Evolutionary conservation across 257 asterid genomes (phyloP).

Genomic region (Salvia rosmarinus): DNA sequence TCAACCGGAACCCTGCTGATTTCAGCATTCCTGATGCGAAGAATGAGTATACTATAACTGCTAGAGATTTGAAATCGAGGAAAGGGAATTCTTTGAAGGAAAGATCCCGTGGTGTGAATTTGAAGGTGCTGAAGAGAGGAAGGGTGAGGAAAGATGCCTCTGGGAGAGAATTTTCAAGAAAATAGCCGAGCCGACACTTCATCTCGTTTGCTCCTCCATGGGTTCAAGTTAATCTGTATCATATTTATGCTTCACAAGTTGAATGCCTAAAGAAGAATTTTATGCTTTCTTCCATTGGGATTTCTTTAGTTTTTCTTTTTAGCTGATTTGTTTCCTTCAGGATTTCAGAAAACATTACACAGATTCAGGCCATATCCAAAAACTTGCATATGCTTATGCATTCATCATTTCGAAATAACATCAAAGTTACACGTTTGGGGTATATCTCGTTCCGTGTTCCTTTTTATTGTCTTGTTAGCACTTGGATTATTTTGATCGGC

Average conservation of each 20-base stretch:
- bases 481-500: not conserved
- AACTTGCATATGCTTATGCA: constrained; percentile 23
- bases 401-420: constrained; percentile 11
- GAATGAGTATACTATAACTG: constrained; percentile 50
- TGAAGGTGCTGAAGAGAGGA: constrained; percentile 42
- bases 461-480: not conserved
- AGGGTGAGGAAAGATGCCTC: constrained; percentile 39
- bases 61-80: constrained; percentile 42
- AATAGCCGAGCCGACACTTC: constrained; percentile 3
- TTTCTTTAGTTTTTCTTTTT: constrained; percentile 7
- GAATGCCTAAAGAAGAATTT: not conserved
- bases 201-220: not conserved
- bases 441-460: not conserved
- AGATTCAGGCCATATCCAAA: constrained; percentile 12
- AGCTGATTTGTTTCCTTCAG: constrained; percentile 4
- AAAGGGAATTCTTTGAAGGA: constrained; percentile 32
- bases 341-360: constrained; percentile 11
- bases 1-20: constrained; percentile 77
- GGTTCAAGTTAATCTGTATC: constrained; percentile 8
- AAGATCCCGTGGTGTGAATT: constrained; percentile 10
- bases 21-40: constrained; percentile 53
- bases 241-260: constrained; percentile 14
- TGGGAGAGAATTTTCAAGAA: constrained; percentile 37
- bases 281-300: not conserved
- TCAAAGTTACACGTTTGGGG: not conserved